phyloP scores from a whole-genome alignment of 2,329 filamentous ascomycete species.

The Fusarium sp. region DNA sequence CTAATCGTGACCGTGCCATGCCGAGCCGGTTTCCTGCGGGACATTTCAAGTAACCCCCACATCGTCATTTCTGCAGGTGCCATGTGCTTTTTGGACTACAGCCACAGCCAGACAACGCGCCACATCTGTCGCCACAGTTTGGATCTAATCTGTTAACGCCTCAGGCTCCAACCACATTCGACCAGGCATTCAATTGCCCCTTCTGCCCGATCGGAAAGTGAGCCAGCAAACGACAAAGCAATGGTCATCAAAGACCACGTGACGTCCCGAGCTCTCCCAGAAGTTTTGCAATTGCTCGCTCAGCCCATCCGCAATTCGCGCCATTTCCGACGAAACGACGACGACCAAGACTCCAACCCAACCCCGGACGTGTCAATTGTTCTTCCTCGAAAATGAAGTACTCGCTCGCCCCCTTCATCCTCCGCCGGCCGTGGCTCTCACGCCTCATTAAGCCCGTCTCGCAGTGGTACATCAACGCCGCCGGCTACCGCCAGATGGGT shows the following conservation, averaged over 20 bases:
- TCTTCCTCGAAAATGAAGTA: conserved; percentile 71
- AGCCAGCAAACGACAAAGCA: conserved; percentile 44
- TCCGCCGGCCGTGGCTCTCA: conserved; percentile 88
- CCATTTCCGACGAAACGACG: conserved; percentile 49
- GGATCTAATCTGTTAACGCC: neutral
- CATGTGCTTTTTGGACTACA: conserved; percentile 14
- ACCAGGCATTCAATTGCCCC: conserved; percentile 24
- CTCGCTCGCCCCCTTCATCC: conserved; percentile 79
- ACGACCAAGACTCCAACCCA: conserved; percentile 34
- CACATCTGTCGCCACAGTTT: neutral
- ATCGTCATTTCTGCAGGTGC: conserved; percentile 15
- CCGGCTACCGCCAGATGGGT: conserved; percentile 93
- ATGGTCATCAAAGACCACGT: conserved; percentile 54
- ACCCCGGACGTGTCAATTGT: conserved; percentile 47
- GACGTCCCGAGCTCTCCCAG: conserved; percentile 52
- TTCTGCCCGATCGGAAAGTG: conserved; percentile 33
- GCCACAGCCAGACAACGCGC: no score
- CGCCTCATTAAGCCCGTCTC: conserved; percentile 82
- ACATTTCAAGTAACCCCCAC: conserved; percentile 39
- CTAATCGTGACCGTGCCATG: conserved; percentile 36
- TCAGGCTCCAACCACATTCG: neutral
- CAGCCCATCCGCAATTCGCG: conserved; percentile 55
- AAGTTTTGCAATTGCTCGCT: conserved; percentile 49
- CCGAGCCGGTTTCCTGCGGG: conserved; percentile 46
- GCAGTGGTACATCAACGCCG: conserved; percentile 88